These are phyloP conservation scores for Cadophora sp. DNA, from an alignment of 2,329 filamentous ascomycete genomes.

Conservation along the genomic window DNA sequence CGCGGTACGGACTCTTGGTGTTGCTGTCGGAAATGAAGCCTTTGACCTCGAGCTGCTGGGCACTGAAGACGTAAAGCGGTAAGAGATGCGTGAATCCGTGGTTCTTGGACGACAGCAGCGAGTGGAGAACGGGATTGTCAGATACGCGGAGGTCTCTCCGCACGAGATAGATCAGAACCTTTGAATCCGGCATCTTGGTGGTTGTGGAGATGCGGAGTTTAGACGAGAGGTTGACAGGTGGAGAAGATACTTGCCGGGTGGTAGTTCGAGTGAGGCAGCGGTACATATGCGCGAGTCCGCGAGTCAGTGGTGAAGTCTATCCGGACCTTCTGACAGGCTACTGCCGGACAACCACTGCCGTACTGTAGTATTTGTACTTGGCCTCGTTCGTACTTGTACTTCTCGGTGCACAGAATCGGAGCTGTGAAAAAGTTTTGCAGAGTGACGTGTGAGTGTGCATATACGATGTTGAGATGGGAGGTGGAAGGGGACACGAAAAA, in stretches of 20 bases:
- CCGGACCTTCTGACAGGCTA: neutral
- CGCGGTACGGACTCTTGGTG: constrained; percentile 67
- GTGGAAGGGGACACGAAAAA: neutral
- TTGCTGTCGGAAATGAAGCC: constrained; percentile 66
- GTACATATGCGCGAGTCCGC: constrained; percentile 10
- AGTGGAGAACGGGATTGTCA: constrained; percentile 77
- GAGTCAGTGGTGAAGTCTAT: constrained; percentile 5
- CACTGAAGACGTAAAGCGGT: constrained; percentile 72
- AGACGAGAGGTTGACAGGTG: neutral
- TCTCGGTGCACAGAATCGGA: neutral
- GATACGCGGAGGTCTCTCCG: constrained; percentile 75
- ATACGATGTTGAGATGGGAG: neutral
- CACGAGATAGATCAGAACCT: constrained; percentile 73
- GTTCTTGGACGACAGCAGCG: constrained; percentile 54
- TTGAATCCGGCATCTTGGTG: constrained; percentile 48
- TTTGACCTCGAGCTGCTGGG: constrained; percentile 76
- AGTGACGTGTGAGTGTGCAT: neutral
- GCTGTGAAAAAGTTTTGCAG: neutral
- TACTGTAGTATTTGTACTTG: neutral
- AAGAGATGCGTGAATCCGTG: constrained; percentile 72
- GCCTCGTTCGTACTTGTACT: neutral
- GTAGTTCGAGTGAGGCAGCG: neutral
- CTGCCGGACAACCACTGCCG: neutral
- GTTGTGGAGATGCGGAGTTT: constrained; percentile 7
- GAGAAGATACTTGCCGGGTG: neutral